Base-by-base conservation (phyloP, 306 rosid genomes). In the Dalbergia cultrata region DNA sequence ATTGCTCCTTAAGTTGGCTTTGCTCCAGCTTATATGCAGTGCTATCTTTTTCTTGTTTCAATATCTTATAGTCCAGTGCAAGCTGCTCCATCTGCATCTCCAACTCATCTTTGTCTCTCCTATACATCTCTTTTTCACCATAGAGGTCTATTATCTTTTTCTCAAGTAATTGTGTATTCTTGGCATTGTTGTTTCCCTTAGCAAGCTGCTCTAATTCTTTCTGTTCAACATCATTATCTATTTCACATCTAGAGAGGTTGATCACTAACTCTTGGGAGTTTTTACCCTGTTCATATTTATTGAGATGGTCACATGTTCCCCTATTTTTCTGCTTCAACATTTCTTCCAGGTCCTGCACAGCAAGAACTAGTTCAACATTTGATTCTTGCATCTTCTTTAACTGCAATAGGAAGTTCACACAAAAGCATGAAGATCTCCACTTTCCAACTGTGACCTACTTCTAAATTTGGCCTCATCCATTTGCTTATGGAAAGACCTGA, bases 41-140 rank as follows among this genome's bases (percentile, higher is more conserved):
- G 35, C 83, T 90, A 79, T 93, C 98, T 86, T 96, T 96, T 89
- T 93, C 97, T 80, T 96, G 99, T 71, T 93, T 96, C 92, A 96
- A 61, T 85, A 96, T 92, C 87, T 96, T 98, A 86, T 90, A 93
- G 89, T 96, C 99, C 21, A 96, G 92, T 13, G 97, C 99, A 81
- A 96, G 96, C 81, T 96, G 99, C 87, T 93, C 99, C 88, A 96
- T 85, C 78, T 92, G 98, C 94, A 92, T 89, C 86, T 96, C 99
- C 26, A 96, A 81, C 80, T 93, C 99, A 75, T 96, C 99, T 88
- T 87, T 96, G 84, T 96, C 97, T 87, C 95, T 88, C 59, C 92
- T 88, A 58, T 90, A 90, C 78, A 90, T 86, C 78, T 96, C 99
- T 41, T 93, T 88, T 88, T 96, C 98, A 19, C 94, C 82, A 67